A percentile compares a stretch with the other conserved stretches of the same genome.
These are phyloP conservation scores for Penicillium corylophilum DNA, from an alignment of 2,329 filamentous ascomycete genomes.

Conservation along the genomic window DNA sequence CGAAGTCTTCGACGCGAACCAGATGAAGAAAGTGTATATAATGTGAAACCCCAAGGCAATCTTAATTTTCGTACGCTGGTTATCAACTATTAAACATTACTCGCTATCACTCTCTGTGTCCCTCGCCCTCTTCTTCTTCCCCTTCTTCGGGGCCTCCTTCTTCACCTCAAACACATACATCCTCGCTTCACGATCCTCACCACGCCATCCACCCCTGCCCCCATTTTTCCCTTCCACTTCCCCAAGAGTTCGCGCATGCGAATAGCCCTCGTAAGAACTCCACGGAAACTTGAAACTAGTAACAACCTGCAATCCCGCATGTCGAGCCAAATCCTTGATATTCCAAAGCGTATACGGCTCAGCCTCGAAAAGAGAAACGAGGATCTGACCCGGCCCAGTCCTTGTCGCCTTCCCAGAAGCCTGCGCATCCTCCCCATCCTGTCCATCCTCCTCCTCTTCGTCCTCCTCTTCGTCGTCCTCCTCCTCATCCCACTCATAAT, in stretches of 20 bases:
- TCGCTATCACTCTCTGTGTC: slow-evolving; percentile 37
- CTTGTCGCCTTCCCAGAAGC: slow-evolving; percentile 20
- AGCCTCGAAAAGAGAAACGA: slow-evolving; percentile 88
- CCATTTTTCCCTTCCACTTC: slow-evolving; percentile 43
- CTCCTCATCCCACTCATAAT: slow-evolving; percentile 26
- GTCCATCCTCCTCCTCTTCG: slow-evolving; percentile 16
- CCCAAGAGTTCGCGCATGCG: slow-evolving; percentile 48
- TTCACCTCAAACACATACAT: slow-evolving; percentile 49
- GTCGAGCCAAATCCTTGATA: slow-evolving; percentile 78
- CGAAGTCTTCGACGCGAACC: slow-evolving; percentile 60
- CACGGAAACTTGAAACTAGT: slow-evolving; percentile 51
- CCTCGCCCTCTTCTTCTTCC: slow-evolving; percentile 33
- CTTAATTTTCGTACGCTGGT: background rate
- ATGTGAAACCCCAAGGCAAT: slow-evolving; percentile 51
- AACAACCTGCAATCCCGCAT: slow-evolving; percentile 52
- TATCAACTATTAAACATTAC: slow-evolving; percentile 12
- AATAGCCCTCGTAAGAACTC: slow-evolving; percentile 48
- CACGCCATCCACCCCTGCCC: slow-evolving; percentile 46
- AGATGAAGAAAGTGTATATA: slow-evolving; percentile 87
- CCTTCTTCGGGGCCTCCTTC: slow-evolving; percentile 28
- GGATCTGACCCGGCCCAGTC: slow-evolving; percentile 54
- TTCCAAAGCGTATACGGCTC: slow-evolving; percentile 97
- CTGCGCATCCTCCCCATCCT: slow-evolving; percentile 13
- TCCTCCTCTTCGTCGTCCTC: slow-evolving; percentile 21
- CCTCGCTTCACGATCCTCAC: slow-evolving; percentile 48